Evolutionary conservation across 2,329 filamentous ascomycete species (phyloP), one percentile per base, ranked within the genome.

Genomic region (Penicillium sp.): DNA sequence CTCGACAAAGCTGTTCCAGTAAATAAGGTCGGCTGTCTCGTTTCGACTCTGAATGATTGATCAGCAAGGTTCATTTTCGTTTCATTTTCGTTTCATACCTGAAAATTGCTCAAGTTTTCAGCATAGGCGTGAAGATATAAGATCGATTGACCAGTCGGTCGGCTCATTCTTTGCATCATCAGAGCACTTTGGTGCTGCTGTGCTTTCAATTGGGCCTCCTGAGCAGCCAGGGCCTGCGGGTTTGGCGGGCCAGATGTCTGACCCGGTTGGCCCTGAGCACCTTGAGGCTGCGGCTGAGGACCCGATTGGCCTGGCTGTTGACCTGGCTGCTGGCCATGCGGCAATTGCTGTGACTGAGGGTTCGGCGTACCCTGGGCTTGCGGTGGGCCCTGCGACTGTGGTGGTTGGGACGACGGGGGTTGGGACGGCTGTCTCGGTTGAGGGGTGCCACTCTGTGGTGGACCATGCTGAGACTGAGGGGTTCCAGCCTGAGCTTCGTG

Each of bases 1-100:
- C 33, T 81, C 76, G 16, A 96, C 90, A 62, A 96, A 94, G 5
- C 74, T 73, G 58, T 87, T 82, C 92, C 92, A 97, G 63, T 89
- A 88, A 0, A 77, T 72, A 4, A 95, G 73, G 63, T 91, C 87
- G 53, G 87, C 85, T 54, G 82, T 80, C 58, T 81, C 80, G 63
- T 83, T 84, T 13, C 77, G 70, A 45, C 77, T 80, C 80, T 66
- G 27, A 10, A 28, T 28, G 10, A 28, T 28, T 10, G 27, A 28
- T 28, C 27, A 28, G 27, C 10, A 28, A 28, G 10, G 9, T 9
- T 11, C 7, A 4, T 9, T 28, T 10, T 28, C 27, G 27, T 28
- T 28, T 28, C 27, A 28, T 28, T 28, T 28, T 28, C 27, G 27
- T 28, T 28, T 28, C 27, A 28, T 28, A 28, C 27, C 27, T 28